These are phyloP conservation scores for Rosellinia necatrix DNA, from an alignment of 2,329 filamentous ascomycete genomes.

Conservation along the genomic window DNA sequence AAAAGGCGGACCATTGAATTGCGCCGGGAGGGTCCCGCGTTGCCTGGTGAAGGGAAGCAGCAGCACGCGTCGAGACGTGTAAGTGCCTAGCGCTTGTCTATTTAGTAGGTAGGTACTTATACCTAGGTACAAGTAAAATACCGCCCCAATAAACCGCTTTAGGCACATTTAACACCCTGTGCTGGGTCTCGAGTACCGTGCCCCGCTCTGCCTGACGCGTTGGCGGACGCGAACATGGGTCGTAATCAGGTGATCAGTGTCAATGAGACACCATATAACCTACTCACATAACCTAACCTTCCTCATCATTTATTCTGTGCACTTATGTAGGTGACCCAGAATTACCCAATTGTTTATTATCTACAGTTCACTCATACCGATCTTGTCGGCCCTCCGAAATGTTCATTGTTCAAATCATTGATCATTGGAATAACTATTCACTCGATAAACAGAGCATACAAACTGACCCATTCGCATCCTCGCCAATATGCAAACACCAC, in stretches of 20 bases:
- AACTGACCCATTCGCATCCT: conserved; percentile 3
- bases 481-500: background rate
- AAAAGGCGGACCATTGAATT: background rate
- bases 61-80: background rate
- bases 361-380: no score
- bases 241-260: conserved; percentile 24
- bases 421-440: no score
- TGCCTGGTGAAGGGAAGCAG: background rate
- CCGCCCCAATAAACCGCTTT: conserved; percentile 1
- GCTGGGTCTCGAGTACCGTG: background rate
- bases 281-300: no score
- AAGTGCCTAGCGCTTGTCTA: conserved; percentile 12
- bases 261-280: no score
- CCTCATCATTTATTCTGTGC: no score
- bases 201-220: conserved; percentile 24
- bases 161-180: no score
- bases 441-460: no score
- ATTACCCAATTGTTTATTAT: no score
- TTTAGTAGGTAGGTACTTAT: background rate
- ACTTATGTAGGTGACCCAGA: no score
- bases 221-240: conserved; percentile 23
- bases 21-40: background rate
- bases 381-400: no score
- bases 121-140: background rate
- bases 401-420: no score